Conservation (phyloP, 306 rosid species). For the Vigna nakashimae region DNA sequence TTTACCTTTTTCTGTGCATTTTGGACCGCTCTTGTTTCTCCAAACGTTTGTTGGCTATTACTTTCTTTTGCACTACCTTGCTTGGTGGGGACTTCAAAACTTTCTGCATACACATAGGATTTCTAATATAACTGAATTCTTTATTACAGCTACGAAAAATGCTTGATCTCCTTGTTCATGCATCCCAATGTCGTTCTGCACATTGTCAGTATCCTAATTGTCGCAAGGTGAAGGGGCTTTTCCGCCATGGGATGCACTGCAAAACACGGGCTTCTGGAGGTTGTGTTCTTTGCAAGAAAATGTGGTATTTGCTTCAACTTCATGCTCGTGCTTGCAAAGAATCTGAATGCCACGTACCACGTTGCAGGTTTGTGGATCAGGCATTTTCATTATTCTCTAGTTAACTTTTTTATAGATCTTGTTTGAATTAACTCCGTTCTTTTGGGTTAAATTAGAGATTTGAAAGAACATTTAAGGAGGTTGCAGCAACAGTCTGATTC, state of each 20-base stretch:
- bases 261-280: constrained; percentile 94
- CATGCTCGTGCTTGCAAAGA: constrained; percentile 99
- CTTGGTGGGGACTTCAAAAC: too few species aligned
- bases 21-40: too few species aligned
- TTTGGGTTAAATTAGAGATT: constrained; percentile 69
- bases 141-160: constrained; percentile 82
- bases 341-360: constrained; percentile 94
- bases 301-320: constrained; percentile 98
- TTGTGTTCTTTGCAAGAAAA: constrained; percentile 92
- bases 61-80: too few species aligned
- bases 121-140: constrained; percentile 39
- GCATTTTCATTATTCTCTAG: constrained; percentile 5
- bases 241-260: constrained; percentile 96
- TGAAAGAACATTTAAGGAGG: constrained; percentile 91
- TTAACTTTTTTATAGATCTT: constrained; percentile 2
- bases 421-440: not conserved
- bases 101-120: not conserved
- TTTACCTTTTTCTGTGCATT: too few species aligned
- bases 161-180: constrained; percentile 98
- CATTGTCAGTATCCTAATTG: constrained; percentile 94
- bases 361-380: constrained; percentile 80
- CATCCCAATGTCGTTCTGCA: constrained; percentile 92
- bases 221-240: constrained; percentile 96
- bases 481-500: constrained; percentile 98
- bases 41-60: too few species aligned